Percentiles rank a stretch among this genome's conserved stretches.
These are phyloP conservation scores for Alternaria arbusti DNA, from an alignment of 2,329 filamentous ascomycete genomes.

Conservation along the genomic window DNA sequence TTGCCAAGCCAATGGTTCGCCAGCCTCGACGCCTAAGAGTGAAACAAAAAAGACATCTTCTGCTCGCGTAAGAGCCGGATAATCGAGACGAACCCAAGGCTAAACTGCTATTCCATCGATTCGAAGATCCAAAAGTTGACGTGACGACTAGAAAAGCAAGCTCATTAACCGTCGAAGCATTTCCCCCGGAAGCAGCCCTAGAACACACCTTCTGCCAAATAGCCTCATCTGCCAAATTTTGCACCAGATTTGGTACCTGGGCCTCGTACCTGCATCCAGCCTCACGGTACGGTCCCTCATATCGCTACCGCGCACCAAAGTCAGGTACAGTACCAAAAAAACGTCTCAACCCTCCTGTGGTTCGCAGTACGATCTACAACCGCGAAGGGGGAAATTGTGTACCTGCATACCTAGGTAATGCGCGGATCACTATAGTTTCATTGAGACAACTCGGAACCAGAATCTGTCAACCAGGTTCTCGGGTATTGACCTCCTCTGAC, in stretches of 20 bases:
- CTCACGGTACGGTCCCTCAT: not conserved
- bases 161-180: not conserved
- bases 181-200: not conserved
- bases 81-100: not conserved
- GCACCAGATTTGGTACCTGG: not conserved
- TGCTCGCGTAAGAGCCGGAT: not conserved
- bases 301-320: not conserved
- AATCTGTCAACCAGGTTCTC: not conserved
- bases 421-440: not conserved
- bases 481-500: not conserved
- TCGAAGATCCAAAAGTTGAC: not conserved
- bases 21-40: not conserved
- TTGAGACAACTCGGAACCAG: not conserved
- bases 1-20: conserved; percentile 13
- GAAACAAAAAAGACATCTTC: not conserved
- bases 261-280: not conserved
- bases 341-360: not conserved
- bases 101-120: not conserved
- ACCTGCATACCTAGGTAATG: not conserved
- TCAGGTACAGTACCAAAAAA: not conserved
- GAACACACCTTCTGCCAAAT: not conserved
- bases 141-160: not conserved
- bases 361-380: not conserved
- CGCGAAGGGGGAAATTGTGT: not conserved
- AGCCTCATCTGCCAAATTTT: not conserved